Evolutionary conservation across 2,329 filamentous ascomycete species (phyloP).

Genomic region (Epichloe uncinata): DNA sequence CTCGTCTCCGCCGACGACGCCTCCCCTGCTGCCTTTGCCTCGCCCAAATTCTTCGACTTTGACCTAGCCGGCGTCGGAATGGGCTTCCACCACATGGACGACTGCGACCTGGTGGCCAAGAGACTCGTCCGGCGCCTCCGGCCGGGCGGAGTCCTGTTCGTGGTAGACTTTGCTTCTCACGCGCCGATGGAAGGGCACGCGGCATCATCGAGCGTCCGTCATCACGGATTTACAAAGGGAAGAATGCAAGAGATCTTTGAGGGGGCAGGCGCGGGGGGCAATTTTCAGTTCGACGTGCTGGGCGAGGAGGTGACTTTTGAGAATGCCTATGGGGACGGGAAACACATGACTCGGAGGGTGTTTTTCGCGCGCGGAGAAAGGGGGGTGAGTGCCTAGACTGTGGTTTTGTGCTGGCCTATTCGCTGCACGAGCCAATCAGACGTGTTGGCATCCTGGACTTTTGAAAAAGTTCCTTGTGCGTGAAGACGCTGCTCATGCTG

Average conservation of each 20-base stretch:
- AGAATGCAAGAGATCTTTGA: slow-evolving; percentile 48
- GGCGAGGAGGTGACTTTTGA: slow-evolving; percentile 34
- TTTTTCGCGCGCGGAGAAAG: slow-evolving; percentile 16
- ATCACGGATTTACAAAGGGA: slow-evolving; percentile 51
- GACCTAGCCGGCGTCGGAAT: slow-evolving; percentile 52
- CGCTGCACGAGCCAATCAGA: no score
- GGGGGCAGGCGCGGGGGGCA: slow-evolving; percentile 43
- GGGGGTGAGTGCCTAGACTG: no score
- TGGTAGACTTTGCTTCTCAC: slow-evolving; percentile 55
- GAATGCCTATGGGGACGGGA: slow-evolving; percentile 15
- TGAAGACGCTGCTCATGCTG: no score
- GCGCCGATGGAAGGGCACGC: slow-evolving; percentile 15
- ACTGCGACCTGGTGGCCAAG: slow-evolving; percentile 45
- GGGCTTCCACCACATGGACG: slow-evolving; percentile 54
- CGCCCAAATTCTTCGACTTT: slow-evolving; percentile 52
- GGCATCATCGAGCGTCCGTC: slow-evolving; percentile 40
- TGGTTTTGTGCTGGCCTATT: no score
- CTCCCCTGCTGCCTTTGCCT: slow-evolving; percentile 41
- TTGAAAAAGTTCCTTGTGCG: no score
- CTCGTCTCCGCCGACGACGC: slow-evolving; percentile 33
- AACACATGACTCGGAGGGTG: slow-evolving; percentile 28
- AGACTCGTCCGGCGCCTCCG: slow-evolving; percentile 48
- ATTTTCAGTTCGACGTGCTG: slow-evolving; percentile 45
- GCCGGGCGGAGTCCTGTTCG: slow-evolving; percentile 51
- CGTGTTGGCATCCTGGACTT: no score